phyloP scores from a whole-genome alignment of 2,329 filamentous ascomycete species.

The Periconia sp. region DNA sequence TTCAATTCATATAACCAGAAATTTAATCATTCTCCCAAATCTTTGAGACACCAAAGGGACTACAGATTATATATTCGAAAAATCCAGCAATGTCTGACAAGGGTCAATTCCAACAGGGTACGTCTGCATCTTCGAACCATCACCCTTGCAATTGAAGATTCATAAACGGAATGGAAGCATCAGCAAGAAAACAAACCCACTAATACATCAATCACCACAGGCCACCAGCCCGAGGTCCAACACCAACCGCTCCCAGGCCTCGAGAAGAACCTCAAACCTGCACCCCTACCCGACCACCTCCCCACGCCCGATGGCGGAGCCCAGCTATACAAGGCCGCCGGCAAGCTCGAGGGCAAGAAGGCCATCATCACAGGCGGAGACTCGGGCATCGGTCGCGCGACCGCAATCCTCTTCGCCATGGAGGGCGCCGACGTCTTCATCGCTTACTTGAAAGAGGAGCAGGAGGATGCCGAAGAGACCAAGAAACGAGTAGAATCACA shows the following conservation, averaged over 20 bases:
- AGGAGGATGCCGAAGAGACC: conserved; percentile 74
- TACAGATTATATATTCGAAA: neutral
- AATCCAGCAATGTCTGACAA: conserved; percentile 47
- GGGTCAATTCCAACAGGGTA: conserved; percentile 41
- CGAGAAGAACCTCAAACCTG: conserved; percentile 58
- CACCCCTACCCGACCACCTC: conserved; percentile 65
- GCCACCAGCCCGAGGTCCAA: conserved; percentile 52
- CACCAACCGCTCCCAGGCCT: conserved; percentile 57
- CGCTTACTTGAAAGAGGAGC: conserved; percentile 73
- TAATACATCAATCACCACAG: conserved; percentile 25
- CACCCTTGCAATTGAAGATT: neutral
- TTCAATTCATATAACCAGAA: neutral
- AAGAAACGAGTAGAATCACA: conserved; percentile 69
- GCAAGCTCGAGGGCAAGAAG: conserved; percentile 73
- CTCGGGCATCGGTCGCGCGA: conserved; percentile 75
- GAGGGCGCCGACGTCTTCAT: conserved; percentile 77
- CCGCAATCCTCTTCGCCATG: conserved; percentile 76
- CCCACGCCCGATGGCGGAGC: conserved; percentile 69
- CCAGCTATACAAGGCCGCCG: conserved; percentile 71
- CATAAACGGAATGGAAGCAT: neutral
- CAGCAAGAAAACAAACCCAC: conserved; percentile 2
- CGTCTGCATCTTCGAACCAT: neutral
- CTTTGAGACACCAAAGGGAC: too few relatives aligned
- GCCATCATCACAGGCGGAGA: conserved; percentile 82
- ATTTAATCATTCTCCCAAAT: too few relatives aligned